Evolutionary conservation across 805 yeast species (phyloP).

Genomic region (Hanseniaspora hatyaiensis): DNA sequence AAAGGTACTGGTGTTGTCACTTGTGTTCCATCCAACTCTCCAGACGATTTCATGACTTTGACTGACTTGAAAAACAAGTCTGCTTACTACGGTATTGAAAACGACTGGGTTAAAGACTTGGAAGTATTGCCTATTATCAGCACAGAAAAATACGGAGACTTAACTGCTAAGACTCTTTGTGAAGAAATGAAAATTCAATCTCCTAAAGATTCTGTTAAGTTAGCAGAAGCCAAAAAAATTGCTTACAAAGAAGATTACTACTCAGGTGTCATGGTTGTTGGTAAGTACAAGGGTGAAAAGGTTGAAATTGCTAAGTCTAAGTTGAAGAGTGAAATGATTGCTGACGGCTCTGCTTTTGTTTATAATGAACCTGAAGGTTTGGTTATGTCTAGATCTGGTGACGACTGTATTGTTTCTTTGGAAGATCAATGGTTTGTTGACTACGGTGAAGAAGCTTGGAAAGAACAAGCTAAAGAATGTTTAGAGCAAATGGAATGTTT

Average conservation of each 20-base stretch:
- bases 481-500: constrained; percentile 64
- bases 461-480: constrained; percentile 65
- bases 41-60: constrained; percentile 87
- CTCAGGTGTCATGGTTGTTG: constrained; percentile 70
- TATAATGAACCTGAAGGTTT: constrained; percentile 89
- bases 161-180: constrained; percentile 73
- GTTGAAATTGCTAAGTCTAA: constrained; percentile 86
- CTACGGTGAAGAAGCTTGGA: constrained; percentile 93
- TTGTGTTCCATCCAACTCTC: constrained; percentile 97
- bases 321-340: constrained; percentile 72
- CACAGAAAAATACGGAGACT: constrained; percentile 79
- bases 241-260: constrained; percentile 96
- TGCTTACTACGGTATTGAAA: constrained; percentile 73
- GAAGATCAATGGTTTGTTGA: constrained; percentile 98
- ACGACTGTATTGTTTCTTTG: constrained; percentile 87
- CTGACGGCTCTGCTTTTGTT: constrained; percentile 65
- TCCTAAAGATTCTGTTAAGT: constrained; percentile 78
- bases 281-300: constrained; percentile 75
- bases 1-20: constrained; percentile 99
- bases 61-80: constrained; percentile 78
- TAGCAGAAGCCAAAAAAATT: constrained; percentile 83
- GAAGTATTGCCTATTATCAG: constrained; percentile 63
- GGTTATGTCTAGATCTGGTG: constrained; percentile 92
- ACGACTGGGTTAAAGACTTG: constrained; percentile 64
- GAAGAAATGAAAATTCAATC: constrained; percentile 84